These are phyloP conservation scores for Chloridella minuta DNA, from an alignment of 352 stramenopile genomes.

Conservation along the genomic window DNA sequence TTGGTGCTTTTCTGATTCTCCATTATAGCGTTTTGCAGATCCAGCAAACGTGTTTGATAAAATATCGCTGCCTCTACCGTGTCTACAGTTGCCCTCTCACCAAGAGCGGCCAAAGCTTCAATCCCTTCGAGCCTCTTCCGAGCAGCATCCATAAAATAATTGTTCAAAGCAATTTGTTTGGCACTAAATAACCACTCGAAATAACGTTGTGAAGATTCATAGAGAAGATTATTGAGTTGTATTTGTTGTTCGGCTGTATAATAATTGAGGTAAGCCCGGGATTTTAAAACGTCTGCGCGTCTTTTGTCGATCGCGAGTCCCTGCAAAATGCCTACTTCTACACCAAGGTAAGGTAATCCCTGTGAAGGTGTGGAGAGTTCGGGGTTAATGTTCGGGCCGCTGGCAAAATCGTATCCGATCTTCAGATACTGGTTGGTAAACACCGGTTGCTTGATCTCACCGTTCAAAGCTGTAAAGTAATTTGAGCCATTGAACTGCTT, in stretches of 20 bases:
- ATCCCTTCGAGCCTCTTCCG: neutral
- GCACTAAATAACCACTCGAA: neutral
- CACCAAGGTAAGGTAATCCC: neutral
- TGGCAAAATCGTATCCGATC: neutral
- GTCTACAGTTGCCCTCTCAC: neutral
- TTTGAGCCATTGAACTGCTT: neutral
- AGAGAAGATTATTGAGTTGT: neutral
- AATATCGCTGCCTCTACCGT: neutral
- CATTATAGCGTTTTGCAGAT: neutral
- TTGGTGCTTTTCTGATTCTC: neutral
- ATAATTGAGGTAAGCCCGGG: neutral
- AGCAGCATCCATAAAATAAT: neutral
- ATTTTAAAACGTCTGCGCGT: neutral
- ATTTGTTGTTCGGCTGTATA: neutral
- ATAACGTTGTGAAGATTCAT: neutral
- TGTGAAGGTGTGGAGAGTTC: neutral
- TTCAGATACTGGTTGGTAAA: neutral
- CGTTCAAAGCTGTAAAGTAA: neutral
- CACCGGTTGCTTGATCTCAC: neutral
- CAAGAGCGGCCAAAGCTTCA: neutral
- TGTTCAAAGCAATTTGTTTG: neutral
- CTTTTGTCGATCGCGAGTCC: neutral
- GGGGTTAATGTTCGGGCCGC: neutral
- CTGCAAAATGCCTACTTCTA: neutral
- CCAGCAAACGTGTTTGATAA: neutral